These are phyloP conservation scores for Limonium bicolor DNA, from an alignment of 148 eudicot species.

Conservation along the genomic window DNA sequence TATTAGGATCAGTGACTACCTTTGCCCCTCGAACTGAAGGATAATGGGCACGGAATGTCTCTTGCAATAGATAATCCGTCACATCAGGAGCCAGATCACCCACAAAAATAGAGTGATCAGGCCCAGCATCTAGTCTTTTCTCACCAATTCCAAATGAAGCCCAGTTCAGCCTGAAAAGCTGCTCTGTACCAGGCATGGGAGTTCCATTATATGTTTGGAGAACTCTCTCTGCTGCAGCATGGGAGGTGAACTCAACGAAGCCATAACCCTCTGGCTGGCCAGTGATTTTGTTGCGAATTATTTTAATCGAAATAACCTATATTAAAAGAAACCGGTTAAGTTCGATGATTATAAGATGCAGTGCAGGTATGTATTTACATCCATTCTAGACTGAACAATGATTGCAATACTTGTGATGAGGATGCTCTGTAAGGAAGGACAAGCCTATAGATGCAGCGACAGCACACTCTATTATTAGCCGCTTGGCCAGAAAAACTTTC, in stretches of 20 bases:
- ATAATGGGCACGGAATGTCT: conserved; percentile 71
- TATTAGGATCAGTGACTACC: conserved; percentile 83
- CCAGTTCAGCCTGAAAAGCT: conserved; percentile 85
- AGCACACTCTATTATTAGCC: too few relatives aligned
- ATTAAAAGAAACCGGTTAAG: too few relatives aligned
- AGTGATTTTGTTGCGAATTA: conserved; percentile 82
- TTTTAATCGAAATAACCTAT: conserved; percentile 78
- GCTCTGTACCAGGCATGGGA: conserved; percentile 85
- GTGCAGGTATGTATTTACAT: too few relatives aligned
- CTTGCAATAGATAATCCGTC: conserved; percentile 80
- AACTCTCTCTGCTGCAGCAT: conserved; percentile 73
- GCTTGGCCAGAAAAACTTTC: too few relatives aligned
- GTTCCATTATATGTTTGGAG: conserved; percentile 78
- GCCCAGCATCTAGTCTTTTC: conserved; percentile 62
- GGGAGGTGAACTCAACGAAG: conserved; percentile 81
- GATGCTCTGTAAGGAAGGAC: too few relatives aligned
- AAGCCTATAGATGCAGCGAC: too few relatives aligned
- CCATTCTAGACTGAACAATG: too few relatives aligned
- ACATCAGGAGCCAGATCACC: conserved; percentile 98
- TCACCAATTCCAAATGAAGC: conserved; percentile 97
- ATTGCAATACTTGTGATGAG: too few relatives aligned
- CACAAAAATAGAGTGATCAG: conserved; percentile 92
- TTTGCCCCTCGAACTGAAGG: conserved; percentile 94
- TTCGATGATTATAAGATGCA: too few relatives aligned
- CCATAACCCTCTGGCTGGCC: conserved; percentile 97